Evolutionary conservation across 768 basidiomycete species (phyloP), one percentile per base, ranked within the genome.

Genomic region (Strobilomyces dryophilus): DNA sequence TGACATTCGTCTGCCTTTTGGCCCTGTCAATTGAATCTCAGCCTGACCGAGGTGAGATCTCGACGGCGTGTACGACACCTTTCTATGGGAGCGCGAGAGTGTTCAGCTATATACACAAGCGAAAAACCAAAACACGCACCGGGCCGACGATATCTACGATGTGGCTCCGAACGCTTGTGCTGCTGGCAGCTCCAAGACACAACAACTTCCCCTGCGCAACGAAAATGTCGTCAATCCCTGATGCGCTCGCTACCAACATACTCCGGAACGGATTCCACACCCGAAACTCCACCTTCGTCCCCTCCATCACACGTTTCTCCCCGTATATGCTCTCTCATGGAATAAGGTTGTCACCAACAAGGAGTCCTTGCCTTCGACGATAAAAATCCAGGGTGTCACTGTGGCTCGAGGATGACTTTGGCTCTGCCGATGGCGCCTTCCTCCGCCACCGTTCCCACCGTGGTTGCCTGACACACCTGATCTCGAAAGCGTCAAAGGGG

Each of bases 181-280:
- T 97, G 60, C 91, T 93, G 1, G 97, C 97, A 50, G 97, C 97
- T 70, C 97, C 97, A 57, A 99, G 83, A 75, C 98, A 99, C 52
- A 99, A 74, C 43, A 98, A 95, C 78, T 97, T 98, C 62, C 97
- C 97, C 26, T 97, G 97, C 51, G 77, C 80, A 67, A 99, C 93
- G 73, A 79, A 94, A 63, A 98, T 92, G 52, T 92, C 75, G 65
- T 98, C 97, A 72, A 99, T 76, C 65, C 97, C 92, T 54, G 98
- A 76, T 46, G 98, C 90, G 71, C 97, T 97, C 35, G 97, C 97
- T 29, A 97, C 97, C 60, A 99, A 71, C 78, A 98, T 99, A 67
- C 82, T 85, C 60, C 97, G 82, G 84, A 99, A 99, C 44, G 97
- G 97, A 76, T 99, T 99, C 97, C 97, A 99, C 29, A 99, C 97